These are phyloP conservation scores for Saccharomyces hybrid DNA, from an alignment of 1,139 yeast genomes.

Conservation along the genomic window DNA sequence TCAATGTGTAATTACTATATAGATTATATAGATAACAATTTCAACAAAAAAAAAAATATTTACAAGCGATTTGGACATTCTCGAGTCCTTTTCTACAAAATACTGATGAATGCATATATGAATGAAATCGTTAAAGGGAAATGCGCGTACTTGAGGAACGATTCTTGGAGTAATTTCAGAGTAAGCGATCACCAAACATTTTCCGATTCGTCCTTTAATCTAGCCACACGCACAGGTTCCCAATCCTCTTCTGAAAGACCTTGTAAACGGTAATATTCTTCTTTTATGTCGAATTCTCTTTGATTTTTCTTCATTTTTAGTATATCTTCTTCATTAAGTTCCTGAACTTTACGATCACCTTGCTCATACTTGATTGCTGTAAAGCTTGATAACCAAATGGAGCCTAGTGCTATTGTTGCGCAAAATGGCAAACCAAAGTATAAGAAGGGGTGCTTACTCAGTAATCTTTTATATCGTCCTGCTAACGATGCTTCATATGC, in stretches of 20 bases:
- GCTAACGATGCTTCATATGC: constrained; percentile 59
- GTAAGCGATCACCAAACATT: constrained; percentile 40
- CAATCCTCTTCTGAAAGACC: constrained; percentile 66
- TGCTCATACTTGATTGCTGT: constrained; percentile 78
- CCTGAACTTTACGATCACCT: constrained; percentile 67
- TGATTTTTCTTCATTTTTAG: constrained; percentile 53
- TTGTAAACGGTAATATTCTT: constrained; percentile 80
- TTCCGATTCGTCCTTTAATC: constrained; percentile 76
- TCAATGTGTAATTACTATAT: not conserved
- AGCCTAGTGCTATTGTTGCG: constrained; percentile 71
- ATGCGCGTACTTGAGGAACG: too few species aligned
- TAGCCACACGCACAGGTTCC: constrained; percentile 69
- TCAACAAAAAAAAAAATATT: not conserved
- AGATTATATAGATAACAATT: not conserved
- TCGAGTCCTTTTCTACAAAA: not conserved
- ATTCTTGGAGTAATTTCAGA: too few species aligned
- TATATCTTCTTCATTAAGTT: constrained; percentile 68
- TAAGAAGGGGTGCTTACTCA: constrained; percentile 67
- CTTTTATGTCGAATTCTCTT: constrained; percentile 65
- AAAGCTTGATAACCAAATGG: constrained; percentile 70
- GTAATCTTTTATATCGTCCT: constrained; percentile 58
- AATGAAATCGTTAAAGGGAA: not conserved
- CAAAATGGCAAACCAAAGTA: constrained; percentile 84
- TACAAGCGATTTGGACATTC: not conserved
- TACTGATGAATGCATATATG: too few species aligned